Base-by-base conservation (phyloP, 2,329 filamentous ascomycete species). In the Metarhizium robertsii region DNA sequence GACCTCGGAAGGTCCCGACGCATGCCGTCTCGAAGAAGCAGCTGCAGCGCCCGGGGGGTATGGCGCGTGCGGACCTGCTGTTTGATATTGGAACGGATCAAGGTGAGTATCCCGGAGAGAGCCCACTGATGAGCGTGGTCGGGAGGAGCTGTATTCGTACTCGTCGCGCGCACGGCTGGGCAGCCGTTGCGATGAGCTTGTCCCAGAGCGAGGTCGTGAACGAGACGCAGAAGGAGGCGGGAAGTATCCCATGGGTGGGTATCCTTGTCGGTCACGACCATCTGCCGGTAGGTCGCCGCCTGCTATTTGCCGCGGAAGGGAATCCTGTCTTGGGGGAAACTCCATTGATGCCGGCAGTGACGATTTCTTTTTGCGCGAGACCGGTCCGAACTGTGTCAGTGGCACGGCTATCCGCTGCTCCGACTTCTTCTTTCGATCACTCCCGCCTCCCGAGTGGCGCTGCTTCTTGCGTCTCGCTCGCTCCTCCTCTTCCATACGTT, bases 401-500 rank as follows among this genome's bases (percentile, higher is more conserved):
- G 80, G 79, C 29, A 84, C 71, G 6, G 79, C 73, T 49, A 81
- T 71, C 29, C 80, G 75, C 54, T 77, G 71, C 54, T 77, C 72
- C 61, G 67, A 67, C 62, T 67, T 69, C 61, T 69, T 70, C 63
- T 66, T 75, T 60, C 68, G 64, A 25, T 70, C 68, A 53, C 65
- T 65, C 30, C 66, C 65, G 48, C 67, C 69, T 46, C 49, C 53
- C 40, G 53, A 50, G 7, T 79, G 74, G 63, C 79, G 78, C 66
- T 82, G 80, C 67, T 86, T 79, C 66, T 81, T 81, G 66, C 86
- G 80, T 57, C 75, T 76, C 66, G 85, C 84, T 73, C 78, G 87
- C 72, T 92, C 88, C 45, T 72, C 68, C 53, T 75, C 72, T 38
- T 75, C 45, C 14, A 84, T 73, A 56, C 85, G 81, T 67, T 84